phyloP scores from a whole-genome alignment of 495 filamentous ascomycete species.

The Aspergillus coremiiformis region DNA sequence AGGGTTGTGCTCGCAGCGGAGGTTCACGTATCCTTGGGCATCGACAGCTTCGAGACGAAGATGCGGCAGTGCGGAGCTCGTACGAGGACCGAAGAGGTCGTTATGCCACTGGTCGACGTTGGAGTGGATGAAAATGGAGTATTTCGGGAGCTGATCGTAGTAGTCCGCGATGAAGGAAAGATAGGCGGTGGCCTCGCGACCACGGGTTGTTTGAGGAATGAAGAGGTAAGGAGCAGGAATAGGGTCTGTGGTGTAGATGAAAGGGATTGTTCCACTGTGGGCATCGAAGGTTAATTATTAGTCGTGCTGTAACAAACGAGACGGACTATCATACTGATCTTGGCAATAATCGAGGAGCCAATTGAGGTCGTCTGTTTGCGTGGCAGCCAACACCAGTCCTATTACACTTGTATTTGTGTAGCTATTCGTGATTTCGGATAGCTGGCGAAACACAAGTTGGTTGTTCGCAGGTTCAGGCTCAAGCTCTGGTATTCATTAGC shows the following conservation, averaged over 20 bases:
- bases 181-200: constrained; percentile 36
- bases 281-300: neutral
- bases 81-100: constrained; percentile 32
- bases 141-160: constrained; percentile 31
- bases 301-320: neutral
- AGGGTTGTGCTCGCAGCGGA: constrained; percentile 35
- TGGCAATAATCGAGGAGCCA: constrained; percentile 22
- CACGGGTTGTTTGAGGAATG: constrained; percentile 24
- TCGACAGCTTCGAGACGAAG: constrained; percentile 33
- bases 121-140: constrained; percentile 37
- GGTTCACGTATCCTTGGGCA: constrained; percentile 33
- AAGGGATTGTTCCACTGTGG: constrained; percentile 24
- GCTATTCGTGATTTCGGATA: constrained; percentile 12
- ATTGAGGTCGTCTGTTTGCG: constrained; percentile 17
- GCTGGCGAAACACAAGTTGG: constrained; percentile 10
- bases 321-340: constrained; percentile 15
- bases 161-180: constrained; percentile 34
- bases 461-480: constrained; percentile 8
- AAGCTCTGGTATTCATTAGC: neutral
- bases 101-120: constrained; percentile 39
- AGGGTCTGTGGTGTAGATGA: constrained; percentile 31
- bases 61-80: constrained; percentile 20
- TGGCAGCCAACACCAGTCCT: constrained; percentile 23
- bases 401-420: constrained; percentile 14
- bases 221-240: constrained; percentile 25